Evolutionary conservation across 495 filamentous ascomycete genomes (phyloP).

Genomic region (Venustampulla echinocandica): DNA sequence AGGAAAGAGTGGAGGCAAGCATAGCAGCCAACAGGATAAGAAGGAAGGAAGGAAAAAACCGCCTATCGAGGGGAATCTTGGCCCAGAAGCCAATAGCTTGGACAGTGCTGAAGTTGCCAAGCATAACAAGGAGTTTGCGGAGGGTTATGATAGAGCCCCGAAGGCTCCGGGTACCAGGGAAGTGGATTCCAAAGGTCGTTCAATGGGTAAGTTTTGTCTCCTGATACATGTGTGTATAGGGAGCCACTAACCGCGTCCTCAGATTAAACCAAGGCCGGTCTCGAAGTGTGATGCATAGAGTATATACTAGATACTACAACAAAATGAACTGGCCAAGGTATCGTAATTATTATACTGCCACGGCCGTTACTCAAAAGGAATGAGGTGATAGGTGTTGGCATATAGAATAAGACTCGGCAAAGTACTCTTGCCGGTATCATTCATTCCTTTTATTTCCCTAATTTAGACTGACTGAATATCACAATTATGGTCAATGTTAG

Average conservation of each 20-base stretch:
- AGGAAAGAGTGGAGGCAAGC: slow-evolving; percentile 29
- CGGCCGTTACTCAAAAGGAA: too few species aligned
- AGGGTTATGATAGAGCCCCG: slow-evolving; percentile 34
- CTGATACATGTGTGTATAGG: not conserved
- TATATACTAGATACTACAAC: too few species aligned
- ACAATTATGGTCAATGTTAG: too few species aligned
- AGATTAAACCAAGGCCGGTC: slow-evolving; percentile 1
- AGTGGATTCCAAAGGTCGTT: slow-evolving; percentile 42
- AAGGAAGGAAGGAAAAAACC: slow-evolving; percentile 21
- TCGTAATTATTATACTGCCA: too few species aligned
- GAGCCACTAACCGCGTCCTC: not conserved
- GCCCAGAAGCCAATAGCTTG: slow-evolving; percentile 31
- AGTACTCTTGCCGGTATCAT: too few species aligned
- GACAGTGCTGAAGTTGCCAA: slow-evolving; percentile 40
- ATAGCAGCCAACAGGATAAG: slow-evolving; percentile 20
- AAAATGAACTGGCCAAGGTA: too few species aligned
- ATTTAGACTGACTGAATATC: too few species aligned
- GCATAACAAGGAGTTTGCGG: slow-evolving; percentile 44
- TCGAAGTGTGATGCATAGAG: not conserved
- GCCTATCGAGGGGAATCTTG: slow-evolving; percentile 35
- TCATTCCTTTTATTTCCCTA: too few species aligned
- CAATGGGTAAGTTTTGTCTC: slow-evolving; percentile 24
- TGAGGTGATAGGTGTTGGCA: too few species aligned
- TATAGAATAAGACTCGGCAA: too few species aligned
- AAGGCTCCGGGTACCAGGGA: slow-evolving; percentile 33